Evolutionary conservation across 1,284 basidiomycete genomes (phyloP), one percentile per base, ranked within the genome.

Genomic region (Cutaneotrichosporon sp.): DNA sequence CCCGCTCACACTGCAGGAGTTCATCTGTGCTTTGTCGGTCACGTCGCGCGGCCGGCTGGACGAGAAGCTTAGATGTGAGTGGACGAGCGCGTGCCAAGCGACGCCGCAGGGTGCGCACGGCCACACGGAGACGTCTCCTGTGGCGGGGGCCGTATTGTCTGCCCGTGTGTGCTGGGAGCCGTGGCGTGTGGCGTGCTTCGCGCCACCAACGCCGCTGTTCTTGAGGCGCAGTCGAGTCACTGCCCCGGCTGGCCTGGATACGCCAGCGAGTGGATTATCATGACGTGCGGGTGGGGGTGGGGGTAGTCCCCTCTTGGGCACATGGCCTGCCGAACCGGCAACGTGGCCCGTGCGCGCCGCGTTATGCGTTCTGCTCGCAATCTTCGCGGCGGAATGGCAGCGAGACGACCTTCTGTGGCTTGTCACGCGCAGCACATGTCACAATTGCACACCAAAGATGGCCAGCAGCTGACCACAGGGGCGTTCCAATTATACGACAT

Each of bases 401-500:
- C n/a, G n/a, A n/a, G n/a, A n/a, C 38, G 16, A 42, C 22, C 45
- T 47, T 47, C 22, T 25, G 22, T 24, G 45, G 22, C 45, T 24
- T 47, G 22, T 47, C 45, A 42, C 34, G 16, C 38, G 38, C 16
- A n/a, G 38, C 45, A 22, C 24, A 46, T 46, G 45, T 25, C 11
- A 10, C n/a, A n/a, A n/a, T n/a, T 16, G 18, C 45, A 46, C 45
- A n/a, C n/a, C n/a, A 10, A 24, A 10, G 13, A 20, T n/a, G n/a
- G n/a, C n/a, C 36, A 24, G 8, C n/a, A 16, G 29, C 62, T 51
- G 33, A 64, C 29, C 34, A 24, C 80, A 97, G 94, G 95, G 97
- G 97, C 97, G 10, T 99, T 99, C 87, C 94, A 99, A 80, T 84
- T 99, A 52, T 99, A 99, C 80, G 97, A 99, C 78, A 98, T 99